Percentiles rank a stretch among this genome's conserved stretches.
Conservation (phyloP, 441 rosid species). For the Bruguiera hainesii region DNA sequence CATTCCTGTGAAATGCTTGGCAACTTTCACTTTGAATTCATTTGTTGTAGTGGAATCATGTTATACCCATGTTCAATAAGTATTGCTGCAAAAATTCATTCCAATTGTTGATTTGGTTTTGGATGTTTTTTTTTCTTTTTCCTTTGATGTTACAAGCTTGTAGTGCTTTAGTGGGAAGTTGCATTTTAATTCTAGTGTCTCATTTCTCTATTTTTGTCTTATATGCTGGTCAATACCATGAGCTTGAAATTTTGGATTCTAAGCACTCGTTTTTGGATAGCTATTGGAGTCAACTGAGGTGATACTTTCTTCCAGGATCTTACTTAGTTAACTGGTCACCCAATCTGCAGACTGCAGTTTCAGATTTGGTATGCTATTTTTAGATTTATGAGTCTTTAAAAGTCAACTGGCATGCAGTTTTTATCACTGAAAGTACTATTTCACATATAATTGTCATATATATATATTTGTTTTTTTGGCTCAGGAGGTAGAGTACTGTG, state of each 20-base stretch:
- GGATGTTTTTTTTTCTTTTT: neutral
- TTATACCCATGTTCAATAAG: neutral
- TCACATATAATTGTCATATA: neutral
- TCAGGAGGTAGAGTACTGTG: slow-evolving; percentile 98
- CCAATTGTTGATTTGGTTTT: neutral
- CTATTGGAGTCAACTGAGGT: slow-evolving; percentile 11
- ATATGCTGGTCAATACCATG: neutral
- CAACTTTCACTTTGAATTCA: neutral
- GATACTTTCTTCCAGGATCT: slow-evolving; percentile 59
- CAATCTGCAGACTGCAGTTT: slow-evolving; percentile 95
- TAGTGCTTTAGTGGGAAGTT: neutral
- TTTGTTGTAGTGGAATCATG: neutral
- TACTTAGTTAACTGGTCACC: slow-evolving; percentile 99
- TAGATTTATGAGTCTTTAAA: slow-evolving; percentile 16
- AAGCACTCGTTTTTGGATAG: neutral
- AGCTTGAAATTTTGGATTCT: slow-evolving; percentile 2
- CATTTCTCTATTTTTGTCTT: neutral
- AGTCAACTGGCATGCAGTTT: slow-evolving; percentile 14
- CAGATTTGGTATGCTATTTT: slow-evolving; percentile 75
- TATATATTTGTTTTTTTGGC: slow-evolving; percentile 3
- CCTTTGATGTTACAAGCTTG: neutral
- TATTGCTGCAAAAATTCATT: neutral
- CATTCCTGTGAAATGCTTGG: neutral
- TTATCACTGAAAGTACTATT: slow-evolving; percentile 13
- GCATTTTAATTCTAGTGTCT: neutral